Percentiles rank a stretch among this genome's conserved stretches.
Evolutionary conservation across 1,284 basidiomycete genomes (phyloP).

Genomic region (Ustilago esculenta): DNA sequence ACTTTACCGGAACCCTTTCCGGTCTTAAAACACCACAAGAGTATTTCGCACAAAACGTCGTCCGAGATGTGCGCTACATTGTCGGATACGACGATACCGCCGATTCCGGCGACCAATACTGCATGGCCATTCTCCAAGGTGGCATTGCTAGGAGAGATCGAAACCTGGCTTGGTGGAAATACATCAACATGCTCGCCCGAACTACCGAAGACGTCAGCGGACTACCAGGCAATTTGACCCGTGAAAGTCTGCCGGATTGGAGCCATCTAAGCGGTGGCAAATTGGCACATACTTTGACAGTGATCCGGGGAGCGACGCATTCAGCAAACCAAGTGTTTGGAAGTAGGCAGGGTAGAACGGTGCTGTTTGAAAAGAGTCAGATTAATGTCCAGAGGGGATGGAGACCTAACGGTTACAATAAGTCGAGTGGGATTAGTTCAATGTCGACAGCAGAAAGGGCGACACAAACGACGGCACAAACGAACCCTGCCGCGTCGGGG

Average conservation of each 20-base stretch:
- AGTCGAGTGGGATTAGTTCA: too few species aligned
- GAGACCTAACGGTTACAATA: slow-evolving; percentile 54
- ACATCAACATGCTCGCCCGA: slow-evolving; percentile 59
- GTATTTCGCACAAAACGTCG: slow-evolving; percentile 57
- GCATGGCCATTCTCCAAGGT: slow-evolving; percentile 63
- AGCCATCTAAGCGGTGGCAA: slow-evolving; percentile 31
- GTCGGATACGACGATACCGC: slow-evolving; percentile 57
- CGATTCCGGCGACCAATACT: slow-evolving; percentile 58
- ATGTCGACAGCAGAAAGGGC: neutral
- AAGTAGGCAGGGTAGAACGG: slow-evolving; percentile 51
- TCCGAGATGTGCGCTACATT: slow-evolving; percentile 60
- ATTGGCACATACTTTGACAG: slow-evolving; percentile 52
- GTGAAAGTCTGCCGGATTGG: slow-evolving; percentile 57
- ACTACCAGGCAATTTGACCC: slow-evolving; percentile 52
- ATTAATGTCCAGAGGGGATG: slow-evolving; percentile 55
- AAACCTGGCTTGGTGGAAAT: slow-evolving; percentile 64
- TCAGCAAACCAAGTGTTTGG: slow-evolving; percentile 57
- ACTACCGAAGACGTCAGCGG: slow-evolving; percentile 53
- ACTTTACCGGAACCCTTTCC: slow-evolving; percentile 52
- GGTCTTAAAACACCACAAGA: slow-evolving; percentile 43
- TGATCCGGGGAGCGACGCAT: slow-evolving; percentile 59
- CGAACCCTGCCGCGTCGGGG: too few species aligned
- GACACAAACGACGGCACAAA: too few species aligned
- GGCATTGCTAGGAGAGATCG: slow-evolving; percentile 57
- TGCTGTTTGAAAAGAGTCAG: slow-evolving; percentile 47